Conservation (phyloP, 345 rosid species). For the Populus davidiana region DNA sequence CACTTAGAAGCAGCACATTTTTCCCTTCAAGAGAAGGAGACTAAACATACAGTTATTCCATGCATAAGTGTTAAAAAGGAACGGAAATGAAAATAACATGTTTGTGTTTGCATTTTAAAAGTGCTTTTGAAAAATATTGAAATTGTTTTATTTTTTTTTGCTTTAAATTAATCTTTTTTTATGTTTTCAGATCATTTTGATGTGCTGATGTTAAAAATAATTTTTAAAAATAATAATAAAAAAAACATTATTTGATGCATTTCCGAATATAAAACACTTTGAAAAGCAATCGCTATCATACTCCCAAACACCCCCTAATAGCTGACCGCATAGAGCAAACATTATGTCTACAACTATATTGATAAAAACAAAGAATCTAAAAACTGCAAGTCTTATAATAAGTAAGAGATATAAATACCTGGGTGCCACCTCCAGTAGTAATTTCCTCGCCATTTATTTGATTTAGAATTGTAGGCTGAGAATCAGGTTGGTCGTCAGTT, state of each 20-base stretch:
- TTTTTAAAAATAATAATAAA: too few species aligned
- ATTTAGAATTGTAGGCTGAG: constrained; percentile 40
- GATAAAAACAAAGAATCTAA: not conserved
- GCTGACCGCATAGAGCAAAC: not conserved
- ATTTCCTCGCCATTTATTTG: constrained; percentile 34
- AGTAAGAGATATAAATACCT: constrained; percentile 41
- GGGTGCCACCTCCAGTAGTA: constrained; percentile 39
- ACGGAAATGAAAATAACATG: not conserved
- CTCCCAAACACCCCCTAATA: not conserved
- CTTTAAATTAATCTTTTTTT: too few species aligned
- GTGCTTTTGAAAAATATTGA: too few species aligned
- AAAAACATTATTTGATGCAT: too few species aligned
- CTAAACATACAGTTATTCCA: not conserved
- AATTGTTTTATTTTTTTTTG: too few species aligned
- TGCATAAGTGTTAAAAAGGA: not conserved
- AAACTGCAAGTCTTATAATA: not conserved
- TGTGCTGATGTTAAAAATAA: too few species aligned
- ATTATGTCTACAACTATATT: not conserved
- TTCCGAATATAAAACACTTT: too few species aligned
- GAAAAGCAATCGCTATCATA: too few species aligned
- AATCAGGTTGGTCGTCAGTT: constrained; percentile 36
- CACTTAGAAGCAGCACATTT: not conserved
- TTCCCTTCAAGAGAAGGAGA: not conserved
- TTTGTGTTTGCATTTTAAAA: too few species aligned
- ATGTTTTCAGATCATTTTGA: too few species aligned